A percentile compares a stretch with the other conserved stretches of the same genome.
Conservation (phyloP, 179 eudicot species). For the Vitellaria paradoxa region DNA sequence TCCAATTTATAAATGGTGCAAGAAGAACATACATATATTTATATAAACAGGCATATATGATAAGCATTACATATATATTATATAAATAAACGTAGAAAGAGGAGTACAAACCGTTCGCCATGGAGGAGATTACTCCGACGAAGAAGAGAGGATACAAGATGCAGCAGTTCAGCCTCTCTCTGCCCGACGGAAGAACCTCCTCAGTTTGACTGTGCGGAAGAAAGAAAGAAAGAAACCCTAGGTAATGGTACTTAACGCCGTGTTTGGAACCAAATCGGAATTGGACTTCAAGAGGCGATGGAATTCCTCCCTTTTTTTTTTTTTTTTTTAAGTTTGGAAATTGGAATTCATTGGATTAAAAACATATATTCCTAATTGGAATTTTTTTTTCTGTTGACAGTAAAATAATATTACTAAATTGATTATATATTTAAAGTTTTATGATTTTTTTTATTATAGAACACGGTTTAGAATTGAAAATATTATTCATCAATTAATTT, state of each 20-base stretch:
- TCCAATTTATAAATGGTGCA: no score
- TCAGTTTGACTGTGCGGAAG: no score
- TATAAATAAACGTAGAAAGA: neutral
- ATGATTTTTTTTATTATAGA: no score
- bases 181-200: neutral
- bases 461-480: no score
- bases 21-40: neutral
- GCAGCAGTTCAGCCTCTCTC: conserved; percentile 3
- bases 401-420: no score
- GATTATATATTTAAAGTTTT: no score
- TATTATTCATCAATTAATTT: no score
- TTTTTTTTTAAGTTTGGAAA: no score
- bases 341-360: no score
- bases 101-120: conserved; percentile 20
- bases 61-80: neutral
- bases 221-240: conserved; percentile 7
- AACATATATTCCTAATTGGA: no score
- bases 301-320: neutral
- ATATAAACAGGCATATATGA: neutral
- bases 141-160: neutral
- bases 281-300: neutral
- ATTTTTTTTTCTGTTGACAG: no score
- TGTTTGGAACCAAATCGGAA: neutral
- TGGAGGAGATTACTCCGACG: neutral
- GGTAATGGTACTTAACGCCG: neutral